Conservation (phyloP, 108 stramenopile genomes). For the Mediolabrus comicus region DNA sequence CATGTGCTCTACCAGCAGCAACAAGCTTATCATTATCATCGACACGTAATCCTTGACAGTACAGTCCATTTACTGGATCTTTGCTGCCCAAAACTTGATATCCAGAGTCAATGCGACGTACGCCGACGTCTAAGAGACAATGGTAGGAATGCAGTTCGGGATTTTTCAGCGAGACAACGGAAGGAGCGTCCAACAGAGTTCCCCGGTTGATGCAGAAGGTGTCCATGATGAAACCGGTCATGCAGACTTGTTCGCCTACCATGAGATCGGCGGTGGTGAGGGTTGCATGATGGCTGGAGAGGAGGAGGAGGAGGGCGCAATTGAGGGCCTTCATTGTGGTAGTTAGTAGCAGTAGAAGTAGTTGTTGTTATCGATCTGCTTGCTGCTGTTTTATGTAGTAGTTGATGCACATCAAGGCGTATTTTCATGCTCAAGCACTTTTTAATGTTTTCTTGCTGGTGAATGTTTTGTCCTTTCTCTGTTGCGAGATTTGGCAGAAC, state of each 20-base stretch:
- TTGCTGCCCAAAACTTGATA: constrained; percentile 29
- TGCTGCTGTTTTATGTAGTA: too few relatives aligned
- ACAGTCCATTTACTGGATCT: not conserved
- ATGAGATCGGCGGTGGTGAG: not conserved
- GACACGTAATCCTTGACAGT: constrained; percentile 23
- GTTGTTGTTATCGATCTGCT: too few relatives aligned
- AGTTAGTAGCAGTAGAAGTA: too few relatives aligned
- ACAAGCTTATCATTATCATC: constrained; percentile 10
- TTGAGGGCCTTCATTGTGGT: not conserved
- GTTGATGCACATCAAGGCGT: too few relatives aligned
- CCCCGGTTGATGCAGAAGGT: constrained; percentile 41
- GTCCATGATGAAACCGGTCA: constrained; percentile 44
- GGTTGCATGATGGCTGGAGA: not conserved
- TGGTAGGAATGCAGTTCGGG: constrained; percentile 46
- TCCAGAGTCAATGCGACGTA: constrained; percentile 18
- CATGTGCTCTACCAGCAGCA: constrained; percentile 7
- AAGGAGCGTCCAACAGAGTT: constrained; percentile 31
- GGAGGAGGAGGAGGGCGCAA: not conserved
- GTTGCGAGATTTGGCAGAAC: too few relatives aligned
- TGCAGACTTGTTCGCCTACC: constrained; percentile 28
- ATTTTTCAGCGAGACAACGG: constrained; percentile 12
- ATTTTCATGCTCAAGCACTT: too few relatives aligned
- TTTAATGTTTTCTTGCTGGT: too few relatives aligned
- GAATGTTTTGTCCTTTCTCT: too few relatives aligned
- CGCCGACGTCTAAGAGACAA: constrained; percentile 32